These are phyloP conservation scores for Calocybe gambosa DNA, from an alignment of 1,284 basidiomycete species.

Conservation along the genomic window DNA sequence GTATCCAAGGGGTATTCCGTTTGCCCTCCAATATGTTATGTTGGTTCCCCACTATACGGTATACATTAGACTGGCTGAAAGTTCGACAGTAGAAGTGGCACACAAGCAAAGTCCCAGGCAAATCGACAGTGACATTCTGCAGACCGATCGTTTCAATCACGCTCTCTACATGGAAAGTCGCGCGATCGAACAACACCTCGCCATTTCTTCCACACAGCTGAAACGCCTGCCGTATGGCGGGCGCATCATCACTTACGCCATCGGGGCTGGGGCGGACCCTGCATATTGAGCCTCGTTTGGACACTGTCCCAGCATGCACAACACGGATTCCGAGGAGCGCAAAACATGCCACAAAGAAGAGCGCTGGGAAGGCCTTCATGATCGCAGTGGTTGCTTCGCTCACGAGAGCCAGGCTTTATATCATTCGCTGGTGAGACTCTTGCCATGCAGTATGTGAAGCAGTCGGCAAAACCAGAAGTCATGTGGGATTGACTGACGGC, in stretches of 20 bases:
- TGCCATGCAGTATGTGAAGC: neutral
- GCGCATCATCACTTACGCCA: constrained; percentile 25
- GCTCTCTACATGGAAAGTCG: constrained; percentile 25
- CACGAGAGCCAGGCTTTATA: neutral
- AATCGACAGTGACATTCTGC: constrained; percentile 22
- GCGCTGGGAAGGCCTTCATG: neutral
- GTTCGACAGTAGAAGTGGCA: constrained; percentile 1
- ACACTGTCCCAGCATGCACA: neutral
- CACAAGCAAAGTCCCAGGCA: constrained; percentile 25
- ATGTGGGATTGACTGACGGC: neutral
- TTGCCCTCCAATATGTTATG: constrained; percentile 25
- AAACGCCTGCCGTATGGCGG: constrained; percentile 25
- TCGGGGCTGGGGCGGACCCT: constrained; percentile 20
- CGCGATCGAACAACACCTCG: constrained; percentile 19
- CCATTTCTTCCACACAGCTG: constrained; percentile 21
- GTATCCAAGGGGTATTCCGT: constrained; percentile 25
- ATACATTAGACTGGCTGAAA: neutral
- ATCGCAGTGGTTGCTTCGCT: neutral
- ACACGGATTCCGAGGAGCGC: neutral
- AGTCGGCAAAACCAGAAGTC: neutral
- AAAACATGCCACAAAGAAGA: neutral
- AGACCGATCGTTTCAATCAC: constrained; percentile 26
- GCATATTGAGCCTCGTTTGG: constrained; percentile 14
- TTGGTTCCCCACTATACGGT: constrained; percentile 29
- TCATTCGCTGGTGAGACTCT: neutral